A percentile compares a stretch with the other conserved stretches of the same genome.
phyloP scores from a whole-genome alignment of 2,329 filamentous ascomycete genomes.

The Cylindrodendrum hubeiense region DNA sequence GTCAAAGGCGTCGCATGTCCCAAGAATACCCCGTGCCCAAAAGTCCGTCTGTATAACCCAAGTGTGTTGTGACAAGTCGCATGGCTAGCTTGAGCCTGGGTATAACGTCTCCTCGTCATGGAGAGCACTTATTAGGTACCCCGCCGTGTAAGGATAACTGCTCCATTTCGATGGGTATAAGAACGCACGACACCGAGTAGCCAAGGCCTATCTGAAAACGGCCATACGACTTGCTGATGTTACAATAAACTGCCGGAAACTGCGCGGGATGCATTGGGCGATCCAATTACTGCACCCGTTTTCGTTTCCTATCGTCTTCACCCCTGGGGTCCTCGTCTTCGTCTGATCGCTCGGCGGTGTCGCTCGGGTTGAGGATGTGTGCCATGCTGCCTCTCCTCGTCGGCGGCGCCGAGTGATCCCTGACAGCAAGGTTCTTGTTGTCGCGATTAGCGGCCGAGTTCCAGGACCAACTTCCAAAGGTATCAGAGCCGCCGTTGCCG shows the following conservation, averaged over 20 bases:
- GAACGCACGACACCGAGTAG: neutral
- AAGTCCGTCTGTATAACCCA: constrained; percentile 13
- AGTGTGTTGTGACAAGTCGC: constrained; percentile 5
- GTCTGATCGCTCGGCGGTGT: constrained; percentile 66
- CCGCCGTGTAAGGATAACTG: neutral
- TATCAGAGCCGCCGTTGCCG: constrained; percentile 51
- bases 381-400: constrained; percentile 72
- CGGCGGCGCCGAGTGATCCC: constrained; percentile 68
- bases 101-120: neutral
- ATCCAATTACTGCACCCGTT: constrained; percentile 63
- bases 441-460: constrained; percentile 61
- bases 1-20: constrained; percentile 16
- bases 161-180: neutral
- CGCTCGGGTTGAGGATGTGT: constrained; percentile 72
- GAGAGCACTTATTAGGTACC: constrained; percentile 4
- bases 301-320: constrained; percentile 72
- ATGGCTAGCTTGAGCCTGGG: constrained; percentile 9
- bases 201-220: neutral
- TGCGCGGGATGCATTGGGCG: neutral
- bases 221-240: neutral
- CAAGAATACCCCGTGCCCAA: constrained; percentile 13
- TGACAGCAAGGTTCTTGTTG: constrained; percentile 63
- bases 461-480: constrained; percentile 70
- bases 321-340: constrained; percentile 68
- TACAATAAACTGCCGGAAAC: neutral